phyloP scores from a whole-genome alignment of 2,329 filamentous ascomycete genomes.

The Emergomyces africanus region DNA sequence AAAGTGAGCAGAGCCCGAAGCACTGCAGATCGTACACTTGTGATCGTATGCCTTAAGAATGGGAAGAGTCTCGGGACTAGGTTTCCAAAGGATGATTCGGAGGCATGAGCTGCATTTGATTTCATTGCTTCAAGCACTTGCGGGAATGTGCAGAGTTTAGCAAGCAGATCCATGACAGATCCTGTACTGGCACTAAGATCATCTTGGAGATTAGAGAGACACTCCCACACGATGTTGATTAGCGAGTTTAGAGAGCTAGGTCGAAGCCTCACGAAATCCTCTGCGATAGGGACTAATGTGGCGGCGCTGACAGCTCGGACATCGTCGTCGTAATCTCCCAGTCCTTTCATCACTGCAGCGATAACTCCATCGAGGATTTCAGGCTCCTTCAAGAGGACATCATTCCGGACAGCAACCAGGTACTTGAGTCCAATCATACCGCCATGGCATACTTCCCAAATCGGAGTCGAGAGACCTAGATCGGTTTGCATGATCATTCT shows the following conservation, averaged over 20 bases:
- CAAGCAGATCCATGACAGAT: constrained; percentile 94
- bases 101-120: constrained; percentile 65
- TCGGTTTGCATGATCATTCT: constrained; percentile 87
- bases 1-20: constrained; percentile 89
- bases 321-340: constrained; percentile 85
- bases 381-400: constrained; percentile 70
- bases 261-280: constrained; percentile 82
- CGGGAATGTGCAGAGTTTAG: constrained; percentile 88
- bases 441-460: constrained; percentile 94
- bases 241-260: constrained; percentile 64
- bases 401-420: constrained; percentile 86
- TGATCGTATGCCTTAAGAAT: constrained; percentile 94
- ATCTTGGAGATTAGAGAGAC: constrained; percentile 89
- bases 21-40: constrained; percentile 84
- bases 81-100: constrained; percentile 80
- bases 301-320: constrained; percentile 93
- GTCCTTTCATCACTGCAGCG: constrained; percentile 83
- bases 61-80: constrained; percentile 90
- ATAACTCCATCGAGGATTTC: constrained; percentile 89
- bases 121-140: constrained; percentile 93
- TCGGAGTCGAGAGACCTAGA: constrained; percentile 55
- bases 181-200: constrained; percentile 95
- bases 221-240: constrained; percentile 95
- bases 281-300: constrained; percentile 91
- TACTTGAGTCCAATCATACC: constrained; percentile 97